These are phyloP conservation scores for Cryptosporidium sp. DNA, from an alignment of 169 alveolate genomes.

Conservation along the genomic window DNA sequence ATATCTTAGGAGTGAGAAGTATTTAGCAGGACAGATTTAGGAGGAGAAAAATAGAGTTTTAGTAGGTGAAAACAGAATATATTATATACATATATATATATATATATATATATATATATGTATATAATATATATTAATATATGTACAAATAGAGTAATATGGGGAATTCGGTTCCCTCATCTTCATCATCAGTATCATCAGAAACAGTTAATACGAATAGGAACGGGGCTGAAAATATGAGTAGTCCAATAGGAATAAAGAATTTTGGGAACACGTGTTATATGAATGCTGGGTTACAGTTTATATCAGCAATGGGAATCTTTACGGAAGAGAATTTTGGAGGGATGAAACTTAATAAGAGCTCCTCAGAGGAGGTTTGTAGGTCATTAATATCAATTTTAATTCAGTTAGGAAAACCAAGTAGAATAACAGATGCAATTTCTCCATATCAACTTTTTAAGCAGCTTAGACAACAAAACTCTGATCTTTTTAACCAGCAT, in stretches of 20 bases:
- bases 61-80: background rate
- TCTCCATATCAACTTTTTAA: conserved; percentile 47
- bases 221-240: conserved; percentile 17
- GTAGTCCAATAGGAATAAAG: conserved; percentile 62
- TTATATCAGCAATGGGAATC: conserved; percentile 52
- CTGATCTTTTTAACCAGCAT: conserved; percentile 33
- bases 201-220: conserved; percentile 46
- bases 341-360: conserved; percentile 6
- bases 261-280: conserved; percentile 77
- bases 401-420: conserved; percentile 10
- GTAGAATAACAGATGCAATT: background rate
- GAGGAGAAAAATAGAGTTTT: no score
- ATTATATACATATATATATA: background rate
- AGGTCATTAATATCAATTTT: conserved; percentile 21
- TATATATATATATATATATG: background rate
- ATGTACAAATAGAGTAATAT: conserved; percentile 10
- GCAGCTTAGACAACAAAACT: conserved; percentile 51
- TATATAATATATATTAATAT: background rate
- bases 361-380: conserved; percentile 56
- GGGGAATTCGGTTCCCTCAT: conserved; percentile 51
- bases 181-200: conserved; percentile 26
- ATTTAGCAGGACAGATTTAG: background rate
- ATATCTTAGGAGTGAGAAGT: background rate
- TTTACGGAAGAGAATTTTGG: conserved; percentile 57
- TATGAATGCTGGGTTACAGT: conserved; percentile 78